A percentile compares a stretch with the other conserved stretches of the same genome.
Conservation (phyloP, 257 asterid genomes). For the Linaria vulgaris region DNA sequence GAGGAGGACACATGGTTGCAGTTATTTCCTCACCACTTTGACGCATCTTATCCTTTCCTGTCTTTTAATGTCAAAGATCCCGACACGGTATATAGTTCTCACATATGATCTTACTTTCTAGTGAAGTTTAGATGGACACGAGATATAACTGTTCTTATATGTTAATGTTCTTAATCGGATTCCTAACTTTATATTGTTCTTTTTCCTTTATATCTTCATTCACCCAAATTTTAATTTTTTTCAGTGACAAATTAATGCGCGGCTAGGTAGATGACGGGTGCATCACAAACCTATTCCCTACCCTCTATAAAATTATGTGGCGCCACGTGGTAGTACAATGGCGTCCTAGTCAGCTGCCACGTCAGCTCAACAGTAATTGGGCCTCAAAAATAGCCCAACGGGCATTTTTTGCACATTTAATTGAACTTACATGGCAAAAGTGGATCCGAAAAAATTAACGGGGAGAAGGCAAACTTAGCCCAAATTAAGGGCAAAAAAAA, state of each 20-base stretch:
- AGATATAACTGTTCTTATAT: slow-evolving; percentile 2
- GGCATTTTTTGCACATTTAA: no score
- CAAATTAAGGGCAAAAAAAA: no score
- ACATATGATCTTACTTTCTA: slow-evolving; percentile 13
- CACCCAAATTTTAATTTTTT: slow-evolving; percentile 20
- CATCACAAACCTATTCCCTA: slow-evolving; percentile 66
- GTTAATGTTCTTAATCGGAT: slow-evolving; percentile 17
- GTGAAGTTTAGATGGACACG: slow-evolving; percentile 11
- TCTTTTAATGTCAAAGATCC: slow-evolving; percentile 97
- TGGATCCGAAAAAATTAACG: no score
- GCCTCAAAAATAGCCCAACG: no score
- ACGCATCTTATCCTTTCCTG: slow-evolving; percentile 74
- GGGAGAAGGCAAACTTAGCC: no score
- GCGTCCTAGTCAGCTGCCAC: no score
- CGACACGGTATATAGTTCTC: slow-evolving; percentile 52
- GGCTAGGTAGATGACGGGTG: slow-evolving; percentile 93
- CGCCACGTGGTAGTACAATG: no score
- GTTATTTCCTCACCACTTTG: slow-evolving; percentile 82
- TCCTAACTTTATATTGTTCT: slow-evolving; percentile 6
- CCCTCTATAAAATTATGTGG: slow-evolving; percentile 60
- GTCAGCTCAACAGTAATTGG: no score
- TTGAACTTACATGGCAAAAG: no score
- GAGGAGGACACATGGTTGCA: slow-evolving; percentile 98
- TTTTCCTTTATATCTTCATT: not conserved
- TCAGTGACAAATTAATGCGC: slow-evolving; percentile 23